Evolutionary conservation across 768 basidiomycete species (phyloP).

Genomic region (Tulasnella sp.): DNA sequence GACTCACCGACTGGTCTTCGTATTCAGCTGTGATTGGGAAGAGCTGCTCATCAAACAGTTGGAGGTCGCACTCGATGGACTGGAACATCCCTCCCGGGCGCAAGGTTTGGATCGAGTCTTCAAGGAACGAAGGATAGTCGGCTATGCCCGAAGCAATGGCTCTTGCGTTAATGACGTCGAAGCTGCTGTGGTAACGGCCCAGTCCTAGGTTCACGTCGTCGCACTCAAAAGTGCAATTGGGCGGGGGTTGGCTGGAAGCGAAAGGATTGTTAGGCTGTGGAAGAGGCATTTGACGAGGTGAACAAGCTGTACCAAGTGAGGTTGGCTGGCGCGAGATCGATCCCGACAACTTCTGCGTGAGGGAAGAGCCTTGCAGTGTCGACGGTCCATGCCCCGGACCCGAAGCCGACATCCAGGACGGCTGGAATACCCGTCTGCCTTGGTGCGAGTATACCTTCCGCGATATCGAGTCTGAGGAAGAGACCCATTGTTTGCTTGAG

Average conservation of each 20-base stretch:
- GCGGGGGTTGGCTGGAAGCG: conserved; percentile 2
- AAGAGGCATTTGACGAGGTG: too few relatives aligned
- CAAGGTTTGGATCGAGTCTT: neutral
- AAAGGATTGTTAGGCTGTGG: neutral
- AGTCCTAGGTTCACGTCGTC: conserved; percentile 9
- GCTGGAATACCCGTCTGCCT: neutral
- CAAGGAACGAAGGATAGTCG: neutral
- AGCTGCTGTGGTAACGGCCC: neutral
- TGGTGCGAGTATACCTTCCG: neutral
- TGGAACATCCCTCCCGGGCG: conserved; percentile 1
- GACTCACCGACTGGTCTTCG: neutral
- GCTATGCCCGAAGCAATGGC: neutral
- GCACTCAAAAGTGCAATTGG: conserved; percentile 2
- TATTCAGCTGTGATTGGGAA: neutral
- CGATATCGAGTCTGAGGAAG: neutral
- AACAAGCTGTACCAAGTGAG: neutral
- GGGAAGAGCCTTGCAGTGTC: neutral
- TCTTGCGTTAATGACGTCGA: neutral
- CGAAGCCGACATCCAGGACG: conserved; percentile 4
- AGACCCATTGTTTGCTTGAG: neutral
- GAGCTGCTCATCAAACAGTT: neutral
- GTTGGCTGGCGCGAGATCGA: conserved; percentile 6
- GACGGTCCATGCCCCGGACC: conserved; percentile 2
- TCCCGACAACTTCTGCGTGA: neutral
- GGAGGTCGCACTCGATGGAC: neutral